phyloP scores from a whole-genome alignment of 345 rosid species.

The Citrus sp. region DNA sequence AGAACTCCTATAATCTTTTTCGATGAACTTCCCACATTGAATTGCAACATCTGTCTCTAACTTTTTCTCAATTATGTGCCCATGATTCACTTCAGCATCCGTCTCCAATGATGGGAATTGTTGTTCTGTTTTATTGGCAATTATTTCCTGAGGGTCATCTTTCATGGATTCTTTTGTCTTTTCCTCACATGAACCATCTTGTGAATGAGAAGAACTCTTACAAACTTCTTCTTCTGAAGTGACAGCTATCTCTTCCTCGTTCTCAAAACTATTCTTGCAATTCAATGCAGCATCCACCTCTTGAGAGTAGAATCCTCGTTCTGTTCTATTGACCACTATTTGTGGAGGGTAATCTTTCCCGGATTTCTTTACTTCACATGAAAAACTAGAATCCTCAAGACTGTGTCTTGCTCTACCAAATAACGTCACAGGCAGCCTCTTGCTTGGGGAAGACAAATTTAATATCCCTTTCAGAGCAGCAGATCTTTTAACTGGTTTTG shows the following conservation, averaged over 20 bases:
- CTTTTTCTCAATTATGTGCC: constrained; percentile 7
- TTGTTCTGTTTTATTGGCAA: constrained; percentile 10
- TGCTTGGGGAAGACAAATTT: constrained; percentile 42
- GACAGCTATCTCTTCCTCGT: constrained; percentile 7
- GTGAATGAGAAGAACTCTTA: constrained; percentile 1
- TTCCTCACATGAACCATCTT: constrained; percentile 11
- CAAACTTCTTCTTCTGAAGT: constrained; percentile 10
- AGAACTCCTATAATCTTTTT: constrained; percentile 11
- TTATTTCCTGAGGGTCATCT: constrained; percentile 21
- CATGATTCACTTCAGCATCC: constrained; percentile 1
- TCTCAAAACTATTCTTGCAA: constrained; percentile 10
- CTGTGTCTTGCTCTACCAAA: constrained; percentile 73
- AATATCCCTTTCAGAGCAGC: constrained; percentile 23
- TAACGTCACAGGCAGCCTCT: constrained; percentile 48
- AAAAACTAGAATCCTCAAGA: constrained; percentile 28
- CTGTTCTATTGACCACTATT: constrained; percentile 12
- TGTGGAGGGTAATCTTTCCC: constrained; percentile 22
- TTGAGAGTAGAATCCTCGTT: constrained; percentile 11
- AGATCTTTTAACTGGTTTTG: constrained; percentile 22
- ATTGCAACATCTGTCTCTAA: constrained; percentile 7
- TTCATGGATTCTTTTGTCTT: constrained; percentile 11
- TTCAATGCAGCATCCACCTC: constrained; percentile 10
- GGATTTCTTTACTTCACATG: constrained; percentile 13
- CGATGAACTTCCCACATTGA: constrained; percentile 6
- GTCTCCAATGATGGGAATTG: constrained; percentile 11